Conservation (phyloP, 768 basidiomycete genomes). For the Mycena polygramma region DNA sequence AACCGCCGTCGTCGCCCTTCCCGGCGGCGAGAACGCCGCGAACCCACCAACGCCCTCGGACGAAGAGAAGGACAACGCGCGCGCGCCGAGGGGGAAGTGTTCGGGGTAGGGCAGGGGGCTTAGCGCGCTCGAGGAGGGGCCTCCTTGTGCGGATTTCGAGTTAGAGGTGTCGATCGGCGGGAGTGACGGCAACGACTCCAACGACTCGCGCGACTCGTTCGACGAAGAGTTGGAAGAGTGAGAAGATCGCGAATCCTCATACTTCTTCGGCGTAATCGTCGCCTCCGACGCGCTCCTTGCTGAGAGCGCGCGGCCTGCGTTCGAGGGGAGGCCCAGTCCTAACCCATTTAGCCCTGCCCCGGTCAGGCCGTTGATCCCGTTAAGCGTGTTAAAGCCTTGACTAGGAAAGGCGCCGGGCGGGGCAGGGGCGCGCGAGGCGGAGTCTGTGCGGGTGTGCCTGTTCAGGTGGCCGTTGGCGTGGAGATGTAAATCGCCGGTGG, state of each 20-base stretch:
- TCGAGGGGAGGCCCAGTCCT: neutral
- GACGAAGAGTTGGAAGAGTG: neutral
- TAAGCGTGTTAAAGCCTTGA: too few species aligned
- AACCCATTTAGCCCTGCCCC: too few species aligned
- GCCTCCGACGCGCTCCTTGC: conserved; percentile 25
- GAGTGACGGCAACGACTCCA: neutral
- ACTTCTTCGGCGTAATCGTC: conserved; percentile 27
- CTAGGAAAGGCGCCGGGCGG: too few species aligned
- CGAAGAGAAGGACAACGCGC: too few species aligned
- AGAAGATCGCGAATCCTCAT: conserved; percentile 3
- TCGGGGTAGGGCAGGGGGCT: conserved; percentile 31
- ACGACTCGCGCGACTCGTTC: neutral
- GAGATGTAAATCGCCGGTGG: too few species aligned
- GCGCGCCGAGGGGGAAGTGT: conserved; percentile 36
- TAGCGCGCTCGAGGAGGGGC: conserved; percentile 27
- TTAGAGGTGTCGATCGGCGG: neutral
- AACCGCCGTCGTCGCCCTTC: conserved; percentile 6
- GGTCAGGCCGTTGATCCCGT: too few species aligned
- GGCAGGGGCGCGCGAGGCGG: too few species aligned
- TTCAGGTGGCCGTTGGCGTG: too few species aligned
- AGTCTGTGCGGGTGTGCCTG: too few species aligned
- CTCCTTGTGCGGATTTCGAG: neutral
- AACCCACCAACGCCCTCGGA: too few species aligned
- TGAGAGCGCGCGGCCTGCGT: neutral
- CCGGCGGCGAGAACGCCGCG: neutral